These are phyloP conservation scores for Helenozyma rhizophorensis DNA, from an alignment of 805 yeast species.

Conservation along the genomic window DNA sequence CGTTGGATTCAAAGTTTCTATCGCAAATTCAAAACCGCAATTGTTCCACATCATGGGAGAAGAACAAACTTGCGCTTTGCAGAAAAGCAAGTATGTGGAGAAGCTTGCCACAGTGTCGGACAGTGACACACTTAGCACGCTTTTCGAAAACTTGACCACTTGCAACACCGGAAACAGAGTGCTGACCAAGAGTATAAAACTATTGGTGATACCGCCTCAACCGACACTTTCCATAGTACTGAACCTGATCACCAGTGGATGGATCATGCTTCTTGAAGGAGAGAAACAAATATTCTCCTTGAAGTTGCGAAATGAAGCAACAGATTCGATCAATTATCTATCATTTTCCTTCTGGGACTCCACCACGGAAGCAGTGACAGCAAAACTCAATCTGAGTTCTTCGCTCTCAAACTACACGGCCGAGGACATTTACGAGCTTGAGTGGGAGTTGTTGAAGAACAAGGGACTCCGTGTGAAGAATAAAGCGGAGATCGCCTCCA, in stretches of 20 bases:
- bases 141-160: constrained; percentile 24
- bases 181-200: constrained; percentile 17
- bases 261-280: constrained; percentile 79
- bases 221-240: constrained; percentile 56
- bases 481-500: constrained; percentile 34
- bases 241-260: constrained; percentile 53
- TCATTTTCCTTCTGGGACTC: constrained; percentile 69
- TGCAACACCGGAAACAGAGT: constrained; percentile 17
- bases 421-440: constrained; percentile 70
- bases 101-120: neutral
- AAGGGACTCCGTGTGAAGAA: constrained; percentile 54
- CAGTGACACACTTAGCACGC: constrained; percentile 7
- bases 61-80: constrained; percentile 16
- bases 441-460: constrained; percentile 57
- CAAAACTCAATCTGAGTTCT: constrained; percentile 40
- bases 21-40: constrained; percentile 48
- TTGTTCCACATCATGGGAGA: constrained; percentile 38
- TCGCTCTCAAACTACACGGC: constrained; percentile 30
- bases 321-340: constrained; percentile 51
- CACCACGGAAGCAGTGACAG: constrained; percentile 58
- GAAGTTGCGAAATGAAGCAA: constrained; percentile 53
- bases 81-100: constrained; percentile 6
- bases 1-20: constrained; percentile 46
- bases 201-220: constrained; percentile 43
- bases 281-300: constrained; percentile 52